Evolutionary conservation across 495 filamentous ascomycete species (phyloP).

Genomic region (Cercophora samala): DNA sequence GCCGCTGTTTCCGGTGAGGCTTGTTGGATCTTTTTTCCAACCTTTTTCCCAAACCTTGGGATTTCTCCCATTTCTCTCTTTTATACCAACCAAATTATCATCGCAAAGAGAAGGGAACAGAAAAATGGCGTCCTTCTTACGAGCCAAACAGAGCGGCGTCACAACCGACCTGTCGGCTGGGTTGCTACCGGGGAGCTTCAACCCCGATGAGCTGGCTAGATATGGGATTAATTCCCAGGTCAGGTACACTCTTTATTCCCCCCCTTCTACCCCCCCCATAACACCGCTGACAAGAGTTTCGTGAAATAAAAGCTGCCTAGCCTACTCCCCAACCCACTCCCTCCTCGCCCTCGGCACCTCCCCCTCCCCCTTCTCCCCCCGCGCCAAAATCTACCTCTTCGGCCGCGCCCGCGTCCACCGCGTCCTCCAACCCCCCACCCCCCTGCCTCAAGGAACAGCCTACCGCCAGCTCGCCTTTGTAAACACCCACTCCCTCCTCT

Average conservation of each 20-base stretch:
- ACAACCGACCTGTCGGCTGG: slow-evolving; percentile 84
- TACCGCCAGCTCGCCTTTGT: slow-evolving; percentile 44
- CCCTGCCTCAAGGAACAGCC: slow-evolving; percentile 7
- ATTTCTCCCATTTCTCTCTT: neutral
- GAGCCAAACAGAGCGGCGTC: slow-evolving; percentile 89
- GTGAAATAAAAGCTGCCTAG: slow-evolving; percentile 54
- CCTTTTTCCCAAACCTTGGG: neutral
- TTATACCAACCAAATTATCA: neutral
- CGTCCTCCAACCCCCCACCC: slow-evolving; percentile 59
- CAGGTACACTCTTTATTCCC: slow-evolving; percentile 39
- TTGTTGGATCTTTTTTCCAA: too few species aligned
- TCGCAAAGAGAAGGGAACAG: neutral
- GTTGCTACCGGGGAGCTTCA: slow-evolving; percentile 68
- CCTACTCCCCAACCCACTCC: slow-evolving; percentile 91
- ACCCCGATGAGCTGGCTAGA: slow-evolving; percentile 76
- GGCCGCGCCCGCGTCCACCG: slow-evolving; percentile 77
- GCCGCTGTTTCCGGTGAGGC: neutral
- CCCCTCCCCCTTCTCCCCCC: slow-evolving; percentile 70
- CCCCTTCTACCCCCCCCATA: too few species aligned
- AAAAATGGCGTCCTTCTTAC: slow-evolving; percentile 77
- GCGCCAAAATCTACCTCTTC: slow-evolving; percentile 80
- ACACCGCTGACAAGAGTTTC: too few species aligned
- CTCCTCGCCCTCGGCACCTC: slow-evolving; percentile 89
- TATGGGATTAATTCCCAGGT: slow-evolving; percentile 89
- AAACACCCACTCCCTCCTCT: slow-evolving; percentile 74